Base-by-base conservation (phyloP, 2,329 filamentous ascomycete species). In the Epichloe glyceriae region DNA sequence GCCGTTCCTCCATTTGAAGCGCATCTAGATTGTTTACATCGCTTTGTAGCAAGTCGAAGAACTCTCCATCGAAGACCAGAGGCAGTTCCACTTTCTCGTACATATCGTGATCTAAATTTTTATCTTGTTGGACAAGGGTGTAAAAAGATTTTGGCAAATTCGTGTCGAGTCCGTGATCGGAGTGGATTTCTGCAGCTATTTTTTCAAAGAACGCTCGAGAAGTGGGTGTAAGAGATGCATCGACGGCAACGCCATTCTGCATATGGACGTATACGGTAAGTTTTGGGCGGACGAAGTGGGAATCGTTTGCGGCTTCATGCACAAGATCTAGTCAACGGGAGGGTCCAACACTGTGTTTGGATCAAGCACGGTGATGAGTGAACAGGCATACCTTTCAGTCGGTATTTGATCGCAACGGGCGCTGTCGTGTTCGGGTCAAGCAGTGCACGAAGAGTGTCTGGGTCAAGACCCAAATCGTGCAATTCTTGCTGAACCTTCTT, bases 401-500 rank as follows among this genome's bases (percentile, higher is more conserved):
- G 70, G 63, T 83, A 83, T 46, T 76, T 70, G 52, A 81, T 63
- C 11, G 70, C 63, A 49, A 71, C 65, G 38, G 70, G 68, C 17
- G 71, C 70, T 52, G 71, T 65, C 60, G 73, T 67, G 53, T 73
- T 67, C 33, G 73, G 67, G 50, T 74, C 71, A 50, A 86, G 72
- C 30, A 93, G 73, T 52, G 78, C 76, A 45, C 80, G 75, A 50
- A 94, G 70, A 2, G 84, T 88, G 10, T 83, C 75, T 4, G 79
- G 78, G 56, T 87, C 84, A 33, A 94, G 78, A 7, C 88, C 88
- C 14, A 91, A 70, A 35, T 76, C 74, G 40, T 74, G 70, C 49
- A 95, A 74, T 70, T 95, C 87, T 48, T 72, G 70, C 56, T 83
- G 79, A 47, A 94, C 83, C 62, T 83, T 83, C 63, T 90, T 91